phyloP scores from a whole-genome alignment of 257 asterid species.

The Schizonepeta tenuifolia region DNA sequence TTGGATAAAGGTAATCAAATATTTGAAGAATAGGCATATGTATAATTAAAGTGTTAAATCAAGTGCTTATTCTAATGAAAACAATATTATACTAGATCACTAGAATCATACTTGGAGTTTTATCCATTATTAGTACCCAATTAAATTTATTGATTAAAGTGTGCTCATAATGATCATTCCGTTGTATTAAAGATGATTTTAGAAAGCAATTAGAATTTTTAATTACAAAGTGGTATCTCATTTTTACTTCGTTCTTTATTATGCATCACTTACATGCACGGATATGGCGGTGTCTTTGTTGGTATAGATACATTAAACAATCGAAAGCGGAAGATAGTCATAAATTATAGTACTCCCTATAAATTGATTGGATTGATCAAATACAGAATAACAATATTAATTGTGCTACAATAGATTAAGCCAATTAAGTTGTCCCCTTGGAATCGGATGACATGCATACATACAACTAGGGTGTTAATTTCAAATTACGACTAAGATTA shows the following conservation, averaged over 20 bases:
- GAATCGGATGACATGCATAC: too few relatives aligned
- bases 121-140: conserved; percentile 24
- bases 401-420: neutral
- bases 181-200: conserved; percentile 6
- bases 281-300: neutral
- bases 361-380: neutral
- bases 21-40: conserved; percentile 32
- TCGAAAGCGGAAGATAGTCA: neutral
- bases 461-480: too few relatives aligned
- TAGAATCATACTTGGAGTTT: conserved; percentile 28
- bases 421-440: neutral
- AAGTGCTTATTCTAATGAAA: conserved; percentile 27
- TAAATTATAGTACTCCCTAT: too few relatives aligned
- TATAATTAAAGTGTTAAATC: conserved; percentile 34
- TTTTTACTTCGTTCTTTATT: neutral
- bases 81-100: conserved; percentile 36
- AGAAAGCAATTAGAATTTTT: conserved; percentile 17
- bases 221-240: neutral
- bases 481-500: too few relatives aligned
- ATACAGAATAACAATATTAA: neutral
- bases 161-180: neutral
- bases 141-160: conserved; percentile 22
- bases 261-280: conserved; percentile 11
- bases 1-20: conserved; percentile 31
- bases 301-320: neutral